Evolutionary conservation across 495 filamentous ascomycete genomes (phyloP).

Genomic region (Pyrenula massariospora): DNA sequence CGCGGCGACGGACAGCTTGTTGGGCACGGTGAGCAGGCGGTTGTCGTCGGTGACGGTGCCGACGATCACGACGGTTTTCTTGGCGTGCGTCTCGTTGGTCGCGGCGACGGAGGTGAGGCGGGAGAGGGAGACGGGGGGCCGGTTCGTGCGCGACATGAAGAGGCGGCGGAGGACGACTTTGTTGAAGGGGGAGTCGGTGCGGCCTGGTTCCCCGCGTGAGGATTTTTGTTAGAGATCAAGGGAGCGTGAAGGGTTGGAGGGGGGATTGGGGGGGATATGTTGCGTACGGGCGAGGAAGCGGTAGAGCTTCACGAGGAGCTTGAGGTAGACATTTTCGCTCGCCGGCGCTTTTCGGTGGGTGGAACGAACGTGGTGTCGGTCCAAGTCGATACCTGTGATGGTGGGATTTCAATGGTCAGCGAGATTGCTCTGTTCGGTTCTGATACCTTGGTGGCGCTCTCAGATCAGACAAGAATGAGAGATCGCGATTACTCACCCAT

Average conservation of each 20-base stretch:
- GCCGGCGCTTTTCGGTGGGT: constrained; percentile 92
- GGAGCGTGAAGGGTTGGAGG: not conserved
- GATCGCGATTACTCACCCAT: not conserved
- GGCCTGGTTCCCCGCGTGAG: constrained; percentile 48
- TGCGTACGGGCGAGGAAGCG: constrained; percentile 91
- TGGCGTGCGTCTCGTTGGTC: constrained; percentile 53
- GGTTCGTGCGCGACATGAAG: constrained; percentile 95
- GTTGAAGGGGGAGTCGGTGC: constrained; percentile 95
- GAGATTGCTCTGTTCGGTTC: not conserved
- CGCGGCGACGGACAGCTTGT: constrained; percentile 79
- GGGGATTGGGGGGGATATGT: not conserved
- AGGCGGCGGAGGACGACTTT: constrained; percentile 91
- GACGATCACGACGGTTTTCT: constrained; percentile 85
- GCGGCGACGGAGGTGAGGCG: constrained; percentile 64
- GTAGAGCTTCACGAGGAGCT: constrained; percentile 97
- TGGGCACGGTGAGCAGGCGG: constrained; percentile 71
- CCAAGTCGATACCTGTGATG: constrained; percentile 50
- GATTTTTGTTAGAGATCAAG: too few species aligned
- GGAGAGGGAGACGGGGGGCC: constrained; percentile 86
- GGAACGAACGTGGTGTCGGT: constrained; percentile 73
- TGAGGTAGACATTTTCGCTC: constrained; percentile 95
- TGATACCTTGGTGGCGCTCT: not conserved
- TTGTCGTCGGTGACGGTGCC: constrained; percentile 95
- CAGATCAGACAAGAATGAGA: not conserved
- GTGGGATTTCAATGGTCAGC: not conserved